Conservation (phyloP, 2,329 filamentous ascomycete genomes). For the Ophiostoma sp. region DNA sequence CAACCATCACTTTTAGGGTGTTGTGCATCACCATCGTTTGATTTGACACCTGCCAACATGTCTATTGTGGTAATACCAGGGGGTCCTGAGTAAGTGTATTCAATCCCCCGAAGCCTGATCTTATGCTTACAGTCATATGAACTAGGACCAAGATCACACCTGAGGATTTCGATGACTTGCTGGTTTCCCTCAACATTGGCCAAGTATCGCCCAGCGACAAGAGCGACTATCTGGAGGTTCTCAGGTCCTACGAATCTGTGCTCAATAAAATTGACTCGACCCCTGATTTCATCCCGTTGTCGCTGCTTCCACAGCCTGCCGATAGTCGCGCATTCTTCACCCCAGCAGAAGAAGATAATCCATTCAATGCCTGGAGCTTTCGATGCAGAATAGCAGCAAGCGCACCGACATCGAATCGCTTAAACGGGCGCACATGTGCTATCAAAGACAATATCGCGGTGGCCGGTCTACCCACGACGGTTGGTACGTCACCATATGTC, state of each 20-base stretch:
- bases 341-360: not conserved
- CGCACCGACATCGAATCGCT: not conserved
- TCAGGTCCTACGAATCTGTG: not conserved
- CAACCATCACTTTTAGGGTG: too few relatives aligned
- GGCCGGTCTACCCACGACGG: slow-evolving; percentile 57
- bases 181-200: not conserved
- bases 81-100: not conserved
- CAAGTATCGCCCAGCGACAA: not conserved
- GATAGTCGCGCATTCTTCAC: not conserved
- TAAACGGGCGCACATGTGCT: slow-evolving; percentile 58
- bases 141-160: not conserved
- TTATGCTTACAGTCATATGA: not conserved
- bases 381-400: not conserved
- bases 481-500: slow-evolving; percentile 39
- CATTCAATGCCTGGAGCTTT: slow-evolving; percentile 5
- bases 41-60: not conserved
- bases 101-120: too few relatives aligned
- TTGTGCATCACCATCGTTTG: too few relatives aligned
- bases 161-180: not conserved
- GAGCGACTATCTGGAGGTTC: not conserved
- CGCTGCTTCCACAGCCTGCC: not conserved
- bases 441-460: slow-evolving; percentile 74
- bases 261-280: not conserved
- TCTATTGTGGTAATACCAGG: not conserved
- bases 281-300: not conserved